These are phyloP conservation scores for Rhodomyrtus tomentosa DNA, from an alignment of 345 rosid species.

Conservation along the genomic window DNA sequence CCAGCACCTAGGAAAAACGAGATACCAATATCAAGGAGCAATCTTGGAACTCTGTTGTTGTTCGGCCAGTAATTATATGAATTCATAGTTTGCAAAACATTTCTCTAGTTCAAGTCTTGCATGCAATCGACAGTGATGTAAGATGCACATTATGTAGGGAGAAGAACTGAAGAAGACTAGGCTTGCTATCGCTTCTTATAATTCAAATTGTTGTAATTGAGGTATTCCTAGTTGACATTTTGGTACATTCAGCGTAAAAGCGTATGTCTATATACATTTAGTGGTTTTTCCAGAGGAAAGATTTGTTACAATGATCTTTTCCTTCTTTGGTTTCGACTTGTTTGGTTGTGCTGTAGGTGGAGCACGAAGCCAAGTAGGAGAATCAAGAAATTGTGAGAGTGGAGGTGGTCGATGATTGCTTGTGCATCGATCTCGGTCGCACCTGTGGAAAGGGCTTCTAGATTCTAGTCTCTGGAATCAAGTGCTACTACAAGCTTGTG, in stretches of 20 bases:
- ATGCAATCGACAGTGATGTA: not conserved
- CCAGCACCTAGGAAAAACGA: not conserved
- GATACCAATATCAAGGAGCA: not conserved
- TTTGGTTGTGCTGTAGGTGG: slow-evolving; percentile 4
- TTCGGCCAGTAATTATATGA: not conserved
- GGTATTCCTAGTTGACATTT: not conserved
- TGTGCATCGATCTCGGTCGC: slow-evolving; percentile 26
- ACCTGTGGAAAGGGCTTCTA: slow-evolving; percentile 32
- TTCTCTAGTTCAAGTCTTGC: not conserved
- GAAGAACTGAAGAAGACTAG: not conserved
- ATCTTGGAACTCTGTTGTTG: not conserved
- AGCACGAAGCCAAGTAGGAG: not conserved
- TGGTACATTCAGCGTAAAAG: too few relatives aligned
- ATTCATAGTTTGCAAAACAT: not conserved
- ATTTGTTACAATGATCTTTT: not conserved
- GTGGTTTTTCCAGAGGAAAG: too few relatives aligned
- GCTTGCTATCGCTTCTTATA: not conserved
- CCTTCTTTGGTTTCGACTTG: not conserved
- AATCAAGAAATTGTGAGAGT: slow-evolving; percentile 34
- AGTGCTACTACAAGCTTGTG: slow-evolving; percentile 44
- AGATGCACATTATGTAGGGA: not conserved
- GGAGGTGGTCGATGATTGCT: slow-evolving; percentile 26
- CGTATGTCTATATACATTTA: too few relatives aligned
- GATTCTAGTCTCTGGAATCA: slow-evolving; percentile 23
- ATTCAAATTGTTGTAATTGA: not conserved